These are phyloP conservation scores for Candida oleophila DNA, from an alignment of 805 yeast genomes.

Conservation along the genomic window DNA sequence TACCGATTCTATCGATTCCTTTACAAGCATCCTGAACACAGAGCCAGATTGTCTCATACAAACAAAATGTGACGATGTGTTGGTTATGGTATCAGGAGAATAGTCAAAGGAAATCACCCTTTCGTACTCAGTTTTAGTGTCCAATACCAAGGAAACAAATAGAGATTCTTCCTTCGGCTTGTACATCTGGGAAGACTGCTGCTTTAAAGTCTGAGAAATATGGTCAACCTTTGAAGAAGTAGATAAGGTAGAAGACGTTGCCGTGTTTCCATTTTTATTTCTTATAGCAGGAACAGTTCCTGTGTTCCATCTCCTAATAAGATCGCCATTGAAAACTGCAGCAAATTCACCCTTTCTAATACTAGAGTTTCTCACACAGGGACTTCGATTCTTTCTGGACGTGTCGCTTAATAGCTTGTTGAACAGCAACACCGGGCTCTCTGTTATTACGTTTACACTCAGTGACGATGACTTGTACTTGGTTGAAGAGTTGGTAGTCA, in stretches of 20 bases:
- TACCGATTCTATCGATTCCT: conserved; percentile 62
- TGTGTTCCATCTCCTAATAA: conserved; percentile 77
- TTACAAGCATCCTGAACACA: conserved; percentile 73
- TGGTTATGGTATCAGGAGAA: conserved; percentile 50
- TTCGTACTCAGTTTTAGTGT: conserved; percentile 72
- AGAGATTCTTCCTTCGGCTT: conserved; percentile 52
- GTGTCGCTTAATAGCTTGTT: conserved; percentile 58
- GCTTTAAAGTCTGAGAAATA: conserved; percentile 19
- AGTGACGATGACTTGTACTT: conserved; percentile 12
- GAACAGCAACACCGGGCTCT: conserved; percentile 59
- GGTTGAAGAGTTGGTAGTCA: conserved; percentile 29
- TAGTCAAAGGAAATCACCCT: conserved; percentile 86
- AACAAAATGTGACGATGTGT: conserved; percentile 62
- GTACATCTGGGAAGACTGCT: conserved; percentile 36
- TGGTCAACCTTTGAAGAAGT: background rate
- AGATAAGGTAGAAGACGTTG: conserved; percentile 3
- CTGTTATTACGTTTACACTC: conserved; percentile 27
- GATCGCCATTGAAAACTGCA: conserved; percentile 74
- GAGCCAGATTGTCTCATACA: conserved; percentile 93
- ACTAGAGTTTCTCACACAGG: conserved; percentile 70
- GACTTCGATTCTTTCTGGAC: conserved; percentile 55
- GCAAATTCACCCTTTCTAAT: conserved; percentile 70
- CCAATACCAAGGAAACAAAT: conserved; percentile 75
- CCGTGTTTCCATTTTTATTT: conserved; percentile 2
- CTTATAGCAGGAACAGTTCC: conserved; percentile 49